Percentiles rank a stretch among this genome's conserved stretches.
phyloP scores from a whole-genome alignment of 441 rosid species.

The Populus hybrid region DNA sequence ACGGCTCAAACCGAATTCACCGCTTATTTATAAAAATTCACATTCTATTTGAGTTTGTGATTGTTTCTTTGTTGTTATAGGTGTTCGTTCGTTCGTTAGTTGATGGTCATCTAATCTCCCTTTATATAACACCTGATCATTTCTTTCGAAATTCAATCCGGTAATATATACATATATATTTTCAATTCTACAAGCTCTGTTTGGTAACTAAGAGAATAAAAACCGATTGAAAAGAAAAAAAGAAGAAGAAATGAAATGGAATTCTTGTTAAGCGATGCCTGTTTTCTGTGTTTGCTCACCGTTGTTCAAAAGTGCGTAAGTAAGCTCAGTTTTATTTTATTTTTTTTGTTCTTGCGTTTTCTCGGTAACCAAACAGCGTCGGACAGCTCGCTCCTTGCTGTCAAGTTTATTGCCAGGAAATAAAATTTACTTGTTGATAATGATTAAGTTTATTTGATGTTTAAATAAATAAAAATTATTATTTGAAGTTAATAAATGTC shows the following conservation, averaged over 20 bases:
- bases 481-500: neutral
- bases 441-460: neutral
- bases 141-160: slow-evolving; percentile 5
- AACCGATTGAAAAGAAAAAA: neutral
- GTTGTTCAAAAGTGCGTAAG: neutral
- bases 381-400: neutral
- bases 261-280: neutral
- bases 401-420: neutral
- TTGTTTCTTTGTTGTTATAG: neutral
- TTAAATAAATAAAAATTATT: too few relatives aligned
- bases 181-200: neutral
- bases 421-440: neutral
- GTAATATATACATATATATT: neutral
- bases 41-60: neutral
- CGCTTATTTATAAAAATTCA: neutral
- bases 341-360: neutral
- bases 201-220: neutral
- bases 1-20: neutral
- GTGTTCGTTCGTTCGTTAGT: slow-evolving; percentile 6
- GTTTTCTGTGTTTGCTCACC: too few relatives aligned
- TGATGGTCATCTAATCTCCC: slow-evolving; percentile 22
- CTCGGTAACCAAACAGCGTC: neutral
- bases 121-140: neutral
- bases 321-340: neutral
- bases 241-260: neutral